phyloP scores from a whole-genome alignment of 2,329 filamentous ascomycete genomes.

The Lachnellula cervina region DNA sequence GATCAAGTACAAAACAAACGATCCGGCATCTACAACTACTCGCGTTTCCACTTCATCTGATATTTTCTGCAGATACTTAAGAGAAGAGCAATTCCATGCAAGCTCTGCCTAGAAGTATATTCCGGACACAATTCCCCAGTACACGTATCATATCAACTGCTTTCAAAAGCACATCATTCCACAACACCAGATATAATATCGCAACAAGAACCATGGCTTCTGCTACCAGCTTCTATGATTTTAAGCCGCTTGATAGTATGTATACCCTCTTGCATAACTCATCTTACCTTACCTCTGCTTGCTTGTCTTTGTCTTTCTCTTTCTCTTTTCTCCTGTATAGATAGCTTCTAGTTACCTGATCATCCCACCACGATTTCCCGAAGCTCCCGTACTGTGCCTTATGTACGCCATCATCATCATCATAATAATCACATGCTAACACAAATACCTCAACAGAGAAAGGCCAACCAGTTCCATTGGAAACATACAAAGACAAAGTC shows the following conservation, averaged over 20 bases:
- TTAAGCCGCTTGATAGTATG: slow-evolving; percentile 77
- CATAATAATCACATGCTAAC: slow-evolving; percentile 2
- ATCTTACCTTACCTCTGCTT: too few species aligned
- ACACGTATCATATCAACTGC: neutral
- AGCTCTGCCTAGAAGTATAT: neutral
- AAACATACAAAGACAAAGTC: slow-evolving; percentile 80
- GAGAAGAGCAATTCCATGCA: neutral
- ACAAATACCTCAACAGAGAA: slow-evolving; percentile 51
- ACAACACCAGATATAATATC: neutral
- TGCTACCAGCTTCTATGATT: slow-evolving; percentile 73
- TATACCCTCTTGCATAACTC: slow-evolving; percentile 20
- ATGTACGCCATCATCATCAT: slow-evolving; percentile 1
- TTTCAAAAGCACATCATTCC: neutral
- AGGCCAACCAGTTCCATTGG: slow-evolving; percentile 65
- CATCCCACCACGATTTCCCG: neutral
- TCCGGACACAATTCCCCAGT: slow-evolving; percentile 5
- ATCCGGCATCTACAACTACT: too few species aligned
- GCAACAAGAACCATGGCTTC: slow-evolving; percentile 51
- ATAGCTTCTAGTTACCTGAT: neutral
- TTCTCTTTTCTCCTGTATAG: neutral
- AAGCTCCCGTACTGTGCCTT: neutral
- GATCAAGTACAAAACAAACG: too few species aligned
- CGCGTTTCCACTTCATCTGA: too few species aligned
- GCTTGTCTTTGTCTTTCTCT: neutral
- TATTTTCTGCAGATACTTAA: too few species aligned